Base-by-base conservation (phyloP, 2,329 filamentous ascomycete species). In the Neopestalotiopsis sp. region DNA sequence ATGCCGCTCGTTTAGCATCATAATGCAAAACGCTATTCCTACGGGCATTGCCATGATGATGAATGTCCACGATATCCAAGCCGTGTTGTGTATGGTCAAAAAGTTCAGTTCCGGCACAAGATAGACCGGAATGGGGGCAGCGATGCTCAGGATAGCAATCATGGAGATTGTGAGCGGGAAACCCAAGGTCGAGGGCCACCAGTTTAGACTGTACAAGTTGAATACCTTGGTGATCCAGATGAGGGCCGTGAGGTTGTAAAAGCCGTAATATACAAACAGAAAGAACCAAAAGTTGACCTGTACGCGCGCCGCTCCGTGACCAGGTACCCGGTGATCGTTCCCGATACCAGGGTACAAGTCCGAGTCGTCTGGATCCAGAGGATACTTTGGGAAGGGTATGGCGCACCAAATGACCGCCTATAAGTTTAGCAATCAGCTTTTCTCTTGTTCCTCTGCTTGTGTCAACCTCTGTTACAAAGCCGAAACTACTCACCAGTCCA, bases 271-370 rank as follows among this genome's bases (percentile, higher is more conserved):
- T 68, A 91, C 87, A 63, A 91, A 86, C 49, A 92, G 82, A 75
- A 92, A 92, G 82, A 91, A 91, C 90, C 90, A 92, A 75, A 92
- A 92, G 80, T 90, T 91, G 73, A 92, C 86, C 71, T 88, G 86
- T 4, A 92, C 90, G 57, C 87, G 83, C 5, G 89, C 88, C 73
- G 86, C 83, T 69, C 90, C 90, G 81, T 92, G 89, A 32, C 89
- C 90, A 0, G 89, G 89, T 0, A 82, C 79, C 67, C 85, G 86
- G 71, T 81, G 81, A 53, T 78, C 79, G 32, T 72, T 67, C 57
- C 70, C 69, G 69, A 59, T 74, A 64, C 42, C 72, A 42, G 59
- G 72, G 56, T 49, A 75, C 73, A 12, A 74, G 66, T 81, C 79
- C 61, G 82, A 80, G 68, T 84, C 80, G 49, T 85, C 80, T 68